Base-by-base conservation (phyloP, 805 yeast species). In the Starmerella bacillaris region DNA sequence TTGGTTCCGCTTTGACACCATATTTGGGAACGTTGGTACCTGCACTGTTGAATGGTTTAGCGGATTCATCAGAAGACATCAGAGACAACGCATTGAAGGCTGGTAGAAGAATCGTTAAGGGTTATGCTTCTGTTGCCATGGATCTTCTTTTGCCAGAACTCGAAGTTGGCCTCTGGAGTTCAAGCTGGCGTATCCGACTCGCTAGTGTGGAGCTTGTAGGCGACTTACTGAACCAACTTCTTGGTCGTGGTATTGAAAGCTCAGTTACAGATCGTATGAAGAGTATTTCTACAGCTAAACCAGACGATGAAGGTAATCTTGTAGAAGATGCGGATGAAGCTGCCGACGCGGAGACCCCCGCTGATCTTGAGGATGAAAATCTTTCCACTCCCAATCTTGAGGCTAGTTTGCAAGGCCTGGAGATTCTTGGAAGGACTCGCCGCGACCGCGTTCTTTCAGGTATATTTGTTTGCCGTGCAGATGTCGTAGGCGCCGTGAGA, bases 131-230 rank as follows among this genome's bases (percentile, higher is more conserved):
- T 21, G 77, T 77, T 57, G 94, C 98, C 8, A 82, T 89, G 40
- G 98, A 86, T 53, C 63, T 89, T 49, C 65, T 89, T 47, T 65
- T 89, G 38, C 99, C 99, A 19, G 98, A 89, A 56, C 67, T 89
- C 39, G 96, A 89, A 57, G 64, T 62, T 36, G 99, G 99, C 28
- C 63, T 89, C 54, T 70, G 82, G 34, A 93, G 82, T 56, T 58
- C 66, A 40, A 78, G 72, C 50, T 70, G 78, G 56, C 73, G 95
- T 51, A 89, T 89, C 51, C 72, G 99, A 56, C 64, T 83, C 39
- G 78, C 94, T 1, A 83, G 95, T 24, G 92, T 89, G 29, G 94
- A 84, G 59, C 77, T 89, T 44, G 76, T 94, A 4, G 96, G 98
- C 45, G 98, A 89, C 46, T 64, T 89, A 50, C 63, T 89, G 48